A percentile compares a stretch with the other conserved stretches of the same genome.
Conservation (phyloP, 345 rosid genomes). For the Salix brachista region DNA sequence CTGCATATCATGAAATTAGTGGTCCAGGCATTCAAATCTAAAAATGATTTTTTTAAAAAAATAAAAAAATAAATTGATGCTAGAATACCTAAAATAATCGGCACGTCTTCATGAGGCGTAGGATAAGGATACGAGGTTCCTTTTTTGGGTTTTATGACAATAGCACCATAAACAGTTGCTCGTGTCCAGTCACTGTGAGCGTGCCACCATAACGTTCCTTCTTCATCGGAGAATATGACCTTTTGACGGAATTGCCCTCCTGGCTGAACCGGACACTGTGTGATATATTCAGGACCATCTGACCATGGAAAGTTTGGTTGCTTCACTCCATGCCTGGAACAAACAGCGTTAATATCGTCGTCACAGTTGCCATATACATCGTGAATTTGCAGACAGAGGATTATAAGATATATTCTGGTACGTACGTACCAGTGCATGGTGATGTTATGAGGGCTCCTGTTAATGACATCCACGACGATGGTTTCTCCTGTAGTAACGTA, state of each 20-base stretch:
- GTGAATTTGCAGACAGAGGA: background rate
- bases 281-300: slow-evolving; percentile 44
- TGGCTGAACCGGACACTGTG: slow-evolving; percentile 39
- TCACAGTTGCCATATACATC: no score
- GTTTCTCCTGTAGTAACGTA: slow-evolving; percentile 24
- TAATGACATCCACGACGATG: slow-evolving; percentile 22
- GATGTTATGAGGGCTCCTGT: slow-evolving; percentile 22
- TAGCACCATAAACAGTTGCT: slow-evolving; percentile 37
- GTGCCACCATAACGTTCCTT: slow-evolving; percentile 46
- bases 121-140: slow-evolving; percentile 22
- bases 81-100: slow-evolving; percentile 12
- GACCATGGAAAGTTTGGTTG: slow-evolving; percentile 42
- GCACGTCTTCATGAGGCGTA: slow-evolving; percentile 11
- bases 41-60: background rate
- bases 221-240: slow-evolving; percentile 20
- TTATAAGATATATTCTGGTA: background rate
- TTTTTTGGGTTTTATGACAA: slow-evolving; percentile 17
- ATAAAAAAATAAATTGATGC: background rate
- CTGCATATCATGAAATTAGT: background rate
- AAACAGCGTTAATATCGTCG: background rate
- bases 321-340: slow-evolving; percentile 38
- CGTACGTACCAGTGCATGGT: slow-evolving; percentile 33
- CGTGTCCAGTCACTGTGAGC: slow-evolving; percentile 43
- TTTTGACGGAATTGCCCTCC: slow-evolving; percentile 22
- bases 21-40: background rate